phyloP scores from a whole-genome alignment of 768 basidiomycete species.

The Dacryopinax primogenitus region DNA sequence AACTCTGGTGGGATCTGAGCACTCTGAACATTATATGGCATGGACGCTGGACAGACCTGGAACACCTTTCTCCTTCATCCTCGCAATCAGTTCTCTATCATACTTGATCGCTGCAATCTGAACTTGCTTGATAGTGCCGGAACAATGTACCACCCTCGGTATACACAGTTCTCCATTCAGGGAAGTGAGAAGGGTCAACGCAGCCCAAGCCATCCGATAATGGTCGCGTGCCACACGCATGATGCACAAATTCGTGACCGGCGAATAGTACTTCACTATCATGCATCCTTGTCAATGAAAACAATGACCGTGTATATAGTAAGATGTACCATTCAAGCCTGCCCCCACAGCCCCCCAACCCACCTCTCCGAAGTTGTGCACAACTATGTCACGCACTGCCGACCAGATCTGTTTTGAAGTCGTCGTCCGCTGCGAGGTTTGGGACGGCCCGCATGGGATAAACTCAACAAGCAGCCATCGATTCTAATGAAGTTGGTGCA shows the following conservation, averaged over 20 bases:
- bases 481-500: slow-evolving; percentile 39
- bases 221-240: slow-evolving; percentile 75
- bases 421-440: slow-evolving; percentile 7
- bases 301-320: neutral
- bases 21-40: neutral
- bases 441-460: slow-evolving; percentile 29
- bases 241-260: slow-evolving; percentile 69
- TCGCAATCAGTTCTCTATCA: slow-evolving; percentile 57
- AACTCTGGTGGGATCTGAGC: neutral
- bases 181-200: slow-evolving; percentile 51
- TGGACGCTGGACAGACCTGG: slow-evolving; percentile 14
- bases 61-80: slow-evolving; percentile 40
- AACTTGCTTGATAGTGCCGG: slow-evolving; percentile 77
- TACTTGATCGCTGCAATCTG: slow-evolving; percentile 66
- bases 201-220: slow-evolving; percentile 67
- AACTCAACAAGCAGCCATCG: slow-evolving; percentile 84
- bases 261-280: slow-evolving; percentile 79
- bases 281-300: neutral
- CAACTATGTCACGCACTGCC: slow-evolving; percentile 54
- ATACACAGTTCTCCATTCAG: slow-evolving; percentile 49
- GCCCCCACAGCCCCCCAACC: slow-evolving; percentile 74
- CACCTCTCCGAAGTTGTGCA: slow-evolving; percentile 65
- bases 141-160: slow-evolving; percentile 68
- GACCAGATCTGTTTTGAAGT: slow-evolving; percentile 49
- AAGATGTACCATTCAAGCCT: slow-evolving; percentile 51